Base-by-base conservation (phyloP, 495 filamentous ascomycete genomes). In the Neurospora tetrasperma region DNA sequence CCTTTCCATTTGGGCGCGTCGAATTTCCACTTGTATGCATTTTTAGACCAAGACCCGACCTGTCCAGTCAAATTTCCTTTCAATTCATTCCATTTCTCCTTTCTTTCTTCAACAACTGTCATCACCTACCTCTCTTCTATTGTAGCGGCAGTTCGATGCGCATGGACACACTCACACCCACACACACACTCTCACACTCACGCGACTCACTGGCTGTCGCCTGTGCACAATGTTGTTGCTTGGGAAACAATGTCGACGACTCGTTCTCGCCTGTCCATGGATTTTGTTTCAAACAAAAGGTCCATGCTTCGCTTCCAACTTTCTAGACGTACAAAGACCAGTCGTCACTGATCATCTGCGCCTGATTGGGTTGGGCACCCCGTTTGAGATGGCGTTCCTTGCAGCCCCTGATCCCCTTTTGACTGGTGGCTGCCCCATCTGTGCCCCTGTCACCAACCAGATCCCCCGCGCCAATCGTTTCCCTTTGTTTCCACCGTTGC, bases 171-270 rank as follows among this genome's bases (percentile, higher is more conserved):
- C 41, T n/a, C 71, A 70, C 44, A 66, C 3, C 0, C 35, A 38
- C 35, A 38, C 35, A 5, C 35, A 38, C 35, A 6, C 4, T 4
- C 35, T 0, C 35, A 38, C 35, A 38, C 35, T 0, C 35, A 38
- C 35, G 35, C 35, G 70, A 72, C 39, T 62, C 48, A 20, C 46
- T 27, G 20, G 1, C 27, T 54, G n/a, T 59, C 20, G 70, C 73
- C 70, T 71, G 41, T 43, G 72, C 75, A 73, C 73, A 31, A 31
- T 23, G 23, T 23, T 23, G 27, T 31, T 31, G 27, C 27, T 31
- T 31, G 27, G 27, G 27, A 31, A 31, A 31, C 54, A 62, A 62
- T 6, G 35, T 62, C 27, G 27, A 31, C 16, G 54, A 62, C 23
- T 62, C 54, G 54, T 62, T 31, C 54, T 62, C 54, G 54, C 54